Evolutionary conservation across 768 basidiomycete species (phyloP).

Genomic region (Exidia glandulosa): DNA sequence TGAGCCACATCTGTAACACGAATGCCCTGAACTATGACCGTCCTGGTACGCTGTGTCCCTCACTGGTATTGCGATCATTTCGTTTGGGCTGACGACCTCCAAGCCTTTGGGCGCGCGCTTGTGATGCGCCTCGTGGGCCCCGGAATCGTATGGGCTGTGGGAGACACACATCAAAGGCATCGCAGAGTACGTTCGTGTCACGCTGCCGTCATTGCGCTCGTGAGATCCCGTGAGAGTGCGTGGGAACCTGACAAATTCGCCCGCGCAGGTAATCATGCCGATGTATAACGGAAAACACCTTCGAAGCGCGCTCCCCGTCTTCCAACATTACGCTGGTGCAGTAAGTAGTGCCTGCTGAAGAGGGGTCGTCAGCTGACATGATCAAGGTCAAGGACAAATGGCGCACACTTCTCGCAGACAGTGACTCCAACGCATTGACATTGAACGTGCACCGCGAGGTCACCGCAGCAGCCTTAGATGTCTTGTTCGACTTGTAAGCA

Average conservation of each 20-base stretch:
- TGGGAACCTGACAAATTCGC: neutral
- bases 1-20: constrained; percentile 26
- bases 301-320: neutral
- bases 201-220: neutral
- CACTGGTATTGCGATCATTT: no score
- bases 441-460: neutral
- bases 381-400: neutral
- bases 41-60: no score
- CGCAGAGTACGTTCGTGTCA: neutral
- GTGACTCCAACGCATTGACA: neutral
- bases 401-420: neutral
- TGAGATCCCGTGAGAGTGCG: neutral
- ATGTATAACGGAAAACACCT: neutral
- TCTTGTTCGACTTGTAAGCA: neutral
- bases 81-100: no score
- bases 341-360: neutral
- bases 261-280: neutral
- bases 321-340: neutral
- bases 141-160: neutral
- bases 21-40: neutral
- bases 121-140: neutral
- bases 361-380: neutral
- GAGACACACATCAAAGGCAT: neutral
- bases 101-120: neutral
- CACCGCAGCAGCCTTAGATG: neutral